Evolutionary conservation across 1,139 yeast species (phyloP).

Genomic region (Geotrichum phurueaensis): DNA sequence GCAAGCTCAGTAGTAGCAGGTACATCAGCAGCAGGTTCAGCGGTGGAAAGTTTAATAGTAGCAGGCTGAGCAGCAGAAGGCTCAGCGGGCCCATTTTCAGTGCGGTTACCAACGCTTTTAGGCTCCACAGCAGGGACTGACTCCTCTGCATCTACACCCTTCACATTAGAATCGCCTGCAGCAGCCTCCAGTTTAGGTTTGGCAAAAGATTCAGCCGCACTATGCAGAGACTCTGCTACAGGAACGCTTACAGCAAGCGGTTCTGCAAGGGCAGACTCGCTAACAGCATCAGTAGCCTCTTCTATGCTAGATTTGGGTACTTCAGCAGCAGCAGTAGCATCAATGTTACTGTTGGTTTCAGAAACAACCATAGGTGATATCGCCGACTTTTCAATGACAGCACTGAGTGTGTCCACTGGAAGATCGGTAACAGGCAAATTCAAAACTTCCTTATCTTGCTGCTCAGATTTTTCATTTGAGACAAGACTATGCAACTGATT

Average conservation of each 20-base stretch:
- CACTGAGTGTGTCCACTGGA: background rate
- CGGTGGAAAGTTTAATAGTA: slow-evolving; percentile 1
- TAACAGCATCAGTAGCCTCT: background rate
- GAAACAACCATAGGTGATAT: background rate
- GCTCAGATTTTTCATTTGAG: background rate
- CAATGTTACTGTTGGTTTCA: background rate
- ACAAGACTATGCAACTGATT: too few species aligned
- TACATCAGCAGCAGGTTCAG: background rate
- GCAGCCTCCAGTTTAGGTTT: background rate
- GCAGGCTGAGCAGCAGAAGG: slow-evolving; percentile 10
- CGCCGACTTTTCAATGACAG: background rate
- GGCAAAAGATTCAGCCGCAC: background rate
- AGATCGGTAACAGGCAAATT: background rate
- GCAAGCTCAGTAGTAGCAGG: slow-evolving; percentile 1
- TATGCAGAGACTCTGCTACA: background rate
- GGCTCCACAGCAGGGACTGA: background rate
- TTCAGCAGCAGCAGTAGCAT: background rate
- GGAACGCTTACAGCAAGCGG: background rate
- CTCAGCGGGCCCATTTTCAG: background rate
- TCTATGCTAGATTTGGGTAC: background rate
- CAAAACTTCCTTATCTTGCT: background rate
- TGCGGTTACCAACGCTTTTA: background rate
- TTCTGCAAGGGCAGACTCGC: background rate
- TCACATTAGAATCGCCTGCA: background rate
- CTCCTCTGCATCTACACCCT: background rate